Evolutionary conservation across 2,329 filamentous ascomycete genomes (phyloP), one percentile per base, ranked within the genome.

Genomic region (Zymoseptoria ardabiliae): DNA sequence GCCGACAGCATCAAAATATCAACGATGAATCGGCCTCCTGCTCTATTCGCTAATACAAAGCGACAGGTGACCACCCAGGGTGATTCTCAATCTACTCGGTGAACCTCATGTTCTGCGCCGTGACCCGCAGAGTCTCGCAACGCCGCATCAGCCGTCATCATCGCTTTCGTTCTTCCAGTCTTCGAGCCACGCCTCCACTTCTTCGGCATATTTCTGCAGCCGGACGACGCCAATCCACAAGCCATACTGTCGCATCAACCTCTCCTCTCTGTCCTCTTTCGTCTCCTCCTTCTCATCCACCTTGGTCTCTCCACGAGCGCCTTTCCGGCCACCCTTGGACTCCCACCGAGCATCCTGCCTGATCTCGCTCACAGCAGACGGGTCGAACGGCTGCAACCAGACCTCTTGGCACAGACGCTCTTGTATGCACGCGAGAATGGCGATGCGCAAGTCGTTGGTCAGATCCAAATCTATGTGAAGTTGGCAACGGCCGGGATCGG

Each of bases 391-490:
- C 35, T 45, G 35, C 35, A 45, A 58, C 57, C 63, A 68, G 48
- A 68, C 59, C 35, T 68, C 66, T 8, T 58, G 50, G 30, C 63
- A 62, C n/a, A 68, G 50, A 11, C 66, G 61, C n/a, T 25, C 52
- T 50, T 65, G 66, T 30, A 67, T 50, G 48, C 61, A 41, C 13
- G 61, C 56, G 23, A 66, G 65, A 3, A 68, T 58, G 3, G 45
- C 52, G 10, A 68, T 55, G 20, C 66, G 56, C n/a, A 63, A 51
- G 1, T 56, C 56, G 35, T 66, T 65, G 56, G 60, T 55, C 17
- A 68, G 58, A 20, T 57, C 45, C 17, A 57, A 55, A 17, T 55
- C 48, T 20, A 59, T 19, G 13, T 60, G 51, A 19, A 61, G 48
- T 23, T 52, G 48, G 11, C 58, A 55, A 35, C 54, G 52, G n/a